Evolutionary conservation across 495 filamentous ascomycete species (phyloP), one percentile per base, ranked within the genome.

Genomic region (Penicillium dipodomyicola): DNA sequence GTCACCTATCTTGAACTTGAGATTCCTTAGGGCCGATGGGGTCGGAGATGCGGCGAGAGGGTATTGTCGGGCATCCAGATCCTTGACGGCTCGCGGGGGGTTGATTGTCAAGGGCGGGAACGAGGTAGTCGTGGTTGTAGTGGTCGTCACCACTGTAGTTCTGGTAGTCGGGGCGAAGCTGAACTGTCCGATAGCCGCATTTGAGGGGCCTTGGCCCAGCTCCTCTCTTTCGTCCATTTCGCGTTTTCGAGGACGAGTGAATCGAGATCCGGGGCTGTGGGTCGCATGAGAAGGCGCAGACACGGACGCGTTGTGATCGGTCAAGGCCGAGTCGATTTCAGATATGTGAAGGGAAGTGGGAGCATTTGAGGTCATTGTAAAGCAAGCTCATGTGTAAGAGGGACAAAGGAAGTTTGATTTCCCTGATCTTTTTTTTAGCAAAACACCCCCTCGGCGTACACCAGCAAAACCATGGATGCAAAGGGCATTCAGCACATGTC

Each of bases 101-200:
- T 83, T 85, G 61, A 97, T 82, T 47, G 88, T 70, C 12, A 97
- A 72, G 17, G 92, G 93, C 14, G 94, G 92, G 57, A 94, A 93
- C 5, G 84, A 85, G 33, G 90, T 87, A 20, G 94, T 96, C 0
- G 93, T 97, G 1, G 91, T 96, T 0, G 92, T 97, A 0, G 93
- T 97, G 0, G 94, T 97, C 5, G 92, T 97, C 58, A 97, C 86
- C 9, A 90, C 84, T 2, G 87, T 90, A 20, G 87, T 89, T 65
- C 85, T 80, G 22, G 87, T 90, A 15, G 87, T 82, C 27, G 87
- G 87, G 53, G 83, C 86, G 66, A 85, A 87, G 14, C 85, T 87
- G 53, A 91, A 82, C 63, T 87, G 84, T 11, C 81, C 87, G 52
- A 89, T 63, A 37, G 74, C 78, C 47, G 60, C 61, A 40, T 40